Evolutionary conservation across 2,329 filamentous ascomycete genomes (phyloP).

Genomic region (Xylariaceae sp.): DNA sequence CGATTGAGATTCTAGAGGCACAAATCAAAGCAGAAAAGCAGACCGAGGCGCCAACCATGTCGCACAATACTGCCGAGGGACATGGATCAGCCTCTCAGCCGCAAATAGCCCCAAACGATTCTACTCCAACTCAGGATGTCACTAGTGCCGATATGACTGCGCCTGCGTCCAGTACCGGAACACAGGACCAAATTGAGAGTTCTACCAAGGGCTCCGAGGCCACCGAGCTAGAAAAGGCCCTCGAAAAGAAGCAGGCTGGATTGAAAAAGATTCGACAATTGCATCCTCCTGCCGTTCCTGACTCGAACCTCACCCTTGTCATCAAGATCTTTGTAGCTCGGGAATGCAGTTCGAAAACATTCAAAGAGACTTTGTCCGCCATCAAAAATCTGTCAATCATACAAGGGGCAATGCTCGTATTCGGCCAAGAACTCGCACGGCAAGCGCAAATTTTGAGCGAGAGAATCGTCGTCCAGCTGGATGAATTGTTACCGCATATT

Average conservation of each 20-base stretch:
- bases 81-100: conserved; percentile 8
- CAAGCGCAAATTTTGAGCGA: conserved; percentile 84
- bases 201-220: conserved; percentile 25
- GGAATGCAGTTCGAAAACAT: conserved; percentile 96
- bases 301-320: conserved; percentile 87
- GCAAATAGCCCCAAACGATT: conserved; percentile 7
- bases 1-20: conserved; percentile 36
- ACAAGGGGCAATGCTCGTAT: conserved; percentile 82
- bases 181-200: conserved; percentile 14
- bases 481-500: conserved; percentile 82
- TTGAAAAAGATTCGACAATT: conserved; percentile 58
- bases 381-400: conserved; percentile 97
- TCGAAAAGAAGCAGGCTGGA: conserved; percentile 40
- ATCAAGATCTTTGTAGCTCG: conserved; percentile 94
- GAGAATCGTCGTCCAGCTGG: conserved; percentile 79
- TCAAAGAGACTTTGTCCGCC: conserved; percentile 95
- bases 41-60: conserved; percentile 15
- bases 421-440: conserved; percentile 87
- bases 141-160: conserved; percentile 7
- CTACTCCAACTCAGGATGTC: neutral
- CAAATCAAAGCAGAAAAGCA: conserved; percentile 23
- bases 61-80: conserved; percentile 3
- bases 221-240: conserved; percentile 33
- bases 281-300: conserved; percentile 79
- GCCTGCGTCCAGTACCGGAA: conserved; percentile 13